A percentile compares a stretch with the other conserved stretches of the same genome.
Evolutionary conservation across 179 eudicot genomes (phyloP).

Genomic region (Camellia oleifera): DNA sequence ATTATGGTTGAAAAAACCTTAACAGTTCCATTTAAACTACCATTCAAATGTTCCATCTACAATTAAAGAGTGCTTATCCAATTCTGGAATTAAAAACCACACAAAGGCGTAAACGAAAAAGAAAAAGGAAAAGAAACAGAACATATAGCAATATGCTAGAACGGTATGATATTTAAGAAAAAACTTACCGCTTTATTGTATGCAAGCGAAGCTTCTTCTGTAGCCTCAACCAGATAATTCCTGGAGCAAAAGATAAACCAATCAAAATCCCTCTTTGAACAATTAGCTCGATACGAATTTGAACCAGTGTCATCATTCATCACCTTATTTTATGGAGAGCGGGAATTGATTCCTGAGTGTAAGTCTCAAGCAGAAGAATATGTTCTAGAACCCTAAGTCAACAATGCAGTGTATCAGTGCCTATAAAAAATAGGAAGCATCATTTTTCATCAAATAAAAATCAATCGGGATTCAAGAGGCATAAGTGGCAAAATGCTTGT

Average conservation of each 20-base stretch:
- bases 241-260: constrained; percentile 33
- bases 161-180: background rate
- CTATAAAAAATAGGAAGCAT: background rate
- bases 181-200: constrained; percentile 90
- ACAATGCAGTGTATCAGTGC: constrained; percentile 13
- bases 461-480: background rate
- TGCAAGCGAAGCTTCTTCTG: constrained; percentile 87
- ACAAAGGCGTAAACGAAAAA: background rate
- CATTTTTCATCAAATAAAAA: background rate
- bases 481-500: background rate
- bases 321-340: constrained; percentile 95
- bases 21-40: background rate
- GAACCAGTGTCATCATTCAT: background rate
- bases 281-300: background rate
- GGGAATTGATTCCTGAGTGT: constrained; percentile 90
- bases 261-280: constrained; percentile 10
- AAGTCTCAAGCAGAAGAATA: constrained; percentile 81
- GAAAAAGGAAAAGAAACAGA: background rate
- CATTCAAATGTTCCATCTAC: background rate
- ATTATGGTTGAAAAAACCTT: background rate
- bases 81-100: background rate
- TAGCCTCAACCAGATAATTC: constrained; percentile 83
- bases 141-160: background rate
- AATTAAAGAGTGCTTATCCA: too few species aligned
- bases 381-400: constrained; percentile 78